Evolutionary conservation across 192 early-diverging fungal genomes (phyloP).

Genomic region (Allomyces javanicus): DNA sequence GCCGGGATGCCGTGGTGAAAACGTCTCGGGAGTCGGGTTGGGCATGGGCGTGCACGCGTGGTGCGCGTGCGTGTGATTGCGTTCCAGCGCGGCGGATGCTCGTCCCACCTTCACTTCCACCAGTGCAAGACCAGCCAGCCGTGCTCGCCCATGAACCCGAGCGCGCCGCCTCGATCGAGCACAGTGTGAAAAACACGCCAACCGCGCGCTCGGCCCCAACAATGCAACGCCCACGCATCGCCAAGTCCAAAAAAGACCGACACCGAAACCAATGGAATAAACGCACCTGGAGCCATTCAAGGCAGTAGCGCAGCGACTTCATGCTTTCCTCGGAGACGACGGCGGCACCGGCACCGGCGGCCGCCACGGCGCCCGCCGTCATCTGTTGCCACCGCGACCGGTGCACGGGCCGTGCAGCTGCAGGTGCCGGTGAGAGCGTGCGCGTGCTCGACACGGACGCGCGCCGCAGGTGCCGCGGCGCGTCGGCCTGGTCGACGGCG

Average conservation of each 20-base stretch:
- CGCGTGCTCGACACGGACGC: neutral
- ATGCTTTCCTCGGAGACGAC: conserved; percentile 76
- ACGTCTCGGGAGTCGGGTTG: neutral
- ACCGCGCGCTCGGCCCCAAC: no score
- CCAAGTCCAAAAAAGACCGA: neutral
- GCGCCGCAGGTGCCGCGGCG: neutral
- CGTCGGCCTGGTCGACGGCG: no score
- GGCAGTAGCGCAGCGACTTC: conserved; percentile 68
- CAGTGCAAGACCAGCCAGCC: no score
- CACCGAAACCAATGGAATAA: neutral
- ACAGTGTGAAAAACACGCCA: conserved; percentile 6
- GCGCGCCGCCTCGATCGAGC: neutral
- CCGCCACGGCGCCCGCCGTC: conserved; percentile 34
- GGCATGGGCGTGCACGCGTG: neutral
- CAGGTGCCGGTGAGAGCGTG: neutral
- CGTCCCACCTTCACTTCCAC: no score
- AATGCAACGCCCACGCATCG: neutral
- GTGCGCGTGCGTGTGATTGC: no score
- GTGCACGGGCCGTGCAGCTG: neutral
- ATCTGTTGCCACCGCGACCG: conserved; percentile 36
- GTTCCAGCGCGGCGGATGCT: no score
- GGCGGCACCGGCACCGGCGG: conserved; percentile 46
- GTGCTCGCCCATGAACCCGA: no score
- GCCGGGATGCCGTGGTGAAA: no score
- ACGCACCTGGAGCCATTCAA: conserved; percentile 54